These are phyloP conservation scores for Candida jianshihensis DNA, from an alignment of 805 yeast genomes.

Conservation along the genomic window DNA sequence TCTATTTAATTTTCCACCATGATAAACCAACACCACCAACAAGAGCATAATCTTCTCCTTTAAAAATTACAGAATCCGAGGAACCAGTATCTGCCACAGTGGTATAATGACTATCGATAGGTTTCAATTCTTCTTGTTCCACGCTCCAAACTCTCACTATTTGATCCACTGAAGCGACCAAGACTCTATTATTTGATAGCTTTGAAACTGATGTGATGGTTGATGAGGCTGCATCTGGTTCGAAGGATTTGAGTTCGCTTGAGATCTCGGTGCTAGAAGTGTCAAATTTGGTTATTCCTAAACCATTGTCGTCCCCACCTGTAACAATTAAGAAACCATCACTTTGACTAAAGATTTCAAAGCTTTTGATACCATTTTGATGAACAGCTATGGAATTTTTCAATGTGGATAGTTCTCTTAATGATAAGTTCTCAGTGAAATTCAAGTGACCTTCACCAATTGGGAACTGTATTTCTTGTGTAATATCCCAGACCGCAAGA, in stretches of 20 bases:
- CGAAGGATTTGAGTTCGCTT: constrained; percentile 28
- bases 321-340: constrained; percentile 39
- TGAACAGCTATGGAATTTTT: constrained; percentile 51
- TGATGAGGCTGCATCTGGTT: constrained; percentile 69
- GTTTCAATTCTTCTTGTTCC: constrained; percentile 17
- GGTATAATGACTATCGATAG: constrained; percentile 47
- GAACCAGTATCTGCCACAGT: constrained; percentile 91
- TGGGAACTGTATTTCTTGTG: constrained; percentile 21
- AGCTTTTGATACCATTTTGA: constrained; percentile 76
- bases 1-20: constrained; percentile 32
- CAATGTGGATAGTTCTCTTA: constrained; percentile 20
- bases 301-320: constrained; percentile 92
- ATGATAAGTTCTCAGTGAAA: neutral
- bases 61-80: constrained; percentile 33
- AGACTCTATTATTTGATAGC: constrained; percentile 26
- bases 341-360: constrained; percentile 27
- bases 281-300: constrained; percentile 35
- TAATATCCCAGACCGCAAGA: constrained; percentile 53
- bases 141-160: constrained; percentile 57
- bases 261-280: constrained; percentile 15
- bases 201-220: constrained; percentile 64
- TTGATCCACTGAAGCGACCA: constrained; percentile 84
- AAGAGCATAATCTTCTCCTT: constrained; percentile 28
- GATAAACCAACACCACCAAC: constrained; percentile 86
- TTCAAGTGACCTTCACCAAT: constrained; percentile 8